Base-by-base conservation (phyloP, 768 basidiomycete species). In the Mycena leptocephala region DNA sequence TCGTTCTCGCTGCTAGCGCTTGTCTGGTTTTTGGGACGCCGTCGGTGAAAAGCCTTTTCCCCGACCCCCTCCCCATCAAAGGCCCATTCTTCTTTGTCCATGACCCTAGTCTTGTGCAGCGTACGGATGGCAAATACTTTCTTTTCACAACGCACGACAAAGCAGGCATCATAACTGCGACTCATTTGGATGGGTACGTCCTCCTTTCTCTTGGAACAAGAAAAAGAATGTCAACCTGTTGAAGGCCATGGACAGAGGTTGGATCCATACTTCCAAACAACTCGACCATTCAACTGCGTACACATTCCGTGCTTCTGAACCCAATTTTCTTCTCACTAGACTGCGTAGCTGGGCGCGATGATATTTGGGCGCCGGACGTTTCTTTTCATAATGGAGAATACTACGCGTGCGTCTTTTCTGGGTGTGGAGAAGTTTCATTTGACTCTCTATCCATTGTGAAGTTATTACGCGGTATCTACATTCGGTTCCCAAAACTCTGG, bases 71-170 rank as follows among this genome's bases (percentile, higher is more conserved):
- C 2, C 75, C 70, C 41, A 39, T 76, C 39, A 62, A 53, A 10
- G 70, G 70, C 5, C 70, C 70, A 13, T 76, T 76, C 30, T 76
- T 76, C 56, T 76, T 76, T 18, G 75, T 76, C 20, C 75, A 72
- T 39, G 70, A 76, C 24, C 75, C 75, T 18, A 76, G 70, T 69
- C 70, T 72, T 20, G 70, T 76, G 18, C 70, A 76, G 30, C 75
- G 75, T 24, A 35, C 39, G 3, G 75, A 76, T 39, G 75, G 75
- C 7, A 76, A 72, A 35, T 76, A 76, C 48, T 76, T 76, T 35
- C 48, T 76, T 35, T 76, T 76, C 39, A 76, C 75, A 1, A 76
- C 75, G 48, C 75, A 76, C 59, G 66, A 72, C 75, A 76, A 76
- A n/a, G 70, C 75, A n/a, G 75, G 70, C 6, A 76, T 76, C 39